Base-by-base conservation (phyloP, 1,139 yeast species). In the Lodderomyces theae region DNA sequence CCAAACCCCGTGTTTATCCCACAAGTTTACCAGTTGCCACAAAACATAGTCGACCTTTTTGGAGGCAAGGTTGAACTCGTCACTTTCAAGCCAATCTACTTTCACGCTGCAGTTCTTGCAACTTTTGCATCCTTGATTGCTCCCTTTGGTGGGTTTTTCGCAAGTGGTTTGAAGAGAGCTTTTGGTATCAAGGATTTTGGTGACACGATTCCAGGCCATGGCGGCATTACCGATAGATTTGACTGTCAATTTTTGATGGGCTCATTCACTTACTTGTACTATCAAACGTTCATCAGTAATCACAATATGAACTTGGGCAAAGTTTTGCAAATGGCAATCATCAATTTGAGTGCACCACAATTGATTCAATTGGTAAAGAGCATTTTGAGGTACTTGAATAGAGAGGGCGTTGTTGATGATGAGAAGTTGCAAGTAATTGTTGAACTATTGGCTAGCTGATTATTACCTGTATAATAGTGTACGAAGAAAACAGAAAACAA, bases 201-300 rank as follows among this genome's bases (percentile, higher is more conserved):
- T 58, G 61, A 59, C 48, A 57, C 71, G 48, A 49, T 69, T 55
- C 74, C 54, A 22, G 99, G 99, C 29, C 99, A 92, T 58, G 99
- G 99, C 47, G 99, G 99, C 50, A 82, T 92, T 50, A 90, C 97
- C 24, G 99, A 92, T 63, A 79, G 99, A 66, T 84, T 92, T 72
- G 99, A 92, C 66, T 92, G 99, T 65, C 98, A 92, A 65, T 92
- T 92, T 60, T 72, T 92, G 52, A 92, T 92, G 97, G 99, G 98
- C 9, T 88, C 96, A 33, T 92, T 92, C 60, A 79, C 94, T 35
- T 90, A 89, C 60, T 74, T 92, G 50, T 92, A 92, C 69, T 90
- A 84, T 61, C 97, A 90, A 63, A 86, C 96, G 2, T 92, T 92
- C 61, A 78, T 92, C 51, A 82, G 95, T 34, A 78, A 80, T 38